These are phyloP conservation scores for Oxytropis ochrocephala DNA, from an alignment of 306 rosid species.

Conservation along the genomic window DNA sequence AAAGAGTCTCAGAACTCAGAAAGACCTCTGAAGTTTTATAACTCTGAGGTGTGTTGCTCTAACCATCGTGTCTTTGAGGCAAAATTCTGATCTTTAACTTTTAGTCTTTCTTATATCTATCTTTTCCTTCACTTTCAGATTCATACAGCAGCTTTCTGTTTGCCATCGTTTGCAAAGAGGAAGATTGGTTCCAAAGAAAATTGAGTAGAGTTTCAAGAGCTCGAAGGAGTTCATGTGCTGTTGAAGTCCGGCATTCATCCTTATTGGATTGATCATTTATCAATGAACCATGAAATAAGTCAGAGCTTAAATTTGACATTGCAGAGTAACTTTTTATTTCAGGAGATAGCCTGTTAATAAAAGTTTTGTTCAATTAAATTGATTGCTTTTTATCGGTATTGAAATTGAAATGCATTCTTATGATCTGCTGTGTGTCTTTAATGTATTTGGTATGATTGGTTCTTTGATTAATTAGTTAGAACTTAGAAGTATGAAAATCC, in stretches of 20 bases:
- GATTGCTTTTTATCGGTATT: background rate
- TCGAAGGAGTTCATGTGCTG: slow-evolving; percentile 18
- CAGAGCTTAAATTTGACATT: slow-evolving; percentile 31
- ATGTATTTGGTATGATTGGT: background rate
- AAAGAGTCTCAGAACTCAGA: slow-evolving; percentile 28
- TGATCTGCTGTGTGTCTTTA: slow-evolving; percentile 2
- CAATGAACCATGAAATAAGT: slow-evolving; percentile 38
- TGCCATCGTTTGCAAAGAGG: slow-evolving; percentile 88
- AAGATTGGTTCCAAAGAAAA: slow-evolving; percentile 53
- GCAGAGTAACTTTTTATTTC: slow-evolving; percentile 20
- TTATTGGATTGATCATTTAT: slow-evolving; percentile 20
- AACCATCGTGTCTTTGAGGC: background rate
- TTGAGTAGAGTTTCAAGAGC: slow-evolving; percentile 29
- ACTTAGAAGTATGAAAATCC: background rate
- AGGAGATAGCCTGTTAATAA: background rate
- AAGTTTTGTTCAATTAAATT: slow-evolving; percentile 1
- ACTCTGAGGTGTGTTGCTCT: slow-evolving; percentile 62
- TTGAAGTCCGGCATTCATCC: slow-evolving; percentile 20
- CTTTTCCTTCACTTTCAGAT: slow-evolving; percentile 42
- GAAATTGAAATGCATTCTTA: slow-evolving; percentile 7
- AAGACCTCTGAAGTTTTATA: slow-evolving; percentile 79
- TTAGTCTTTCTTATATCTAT: background rate
- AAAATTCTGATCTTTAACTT: background rate
- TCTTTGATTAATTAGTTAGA: background rate
- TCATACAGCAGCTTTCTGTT: slow-evolving; percentile 90